Evolutionary conservation across 1,139 yeast genomes (phyloP).

Genomic region (Hyphopichia burtonii): DNA sequence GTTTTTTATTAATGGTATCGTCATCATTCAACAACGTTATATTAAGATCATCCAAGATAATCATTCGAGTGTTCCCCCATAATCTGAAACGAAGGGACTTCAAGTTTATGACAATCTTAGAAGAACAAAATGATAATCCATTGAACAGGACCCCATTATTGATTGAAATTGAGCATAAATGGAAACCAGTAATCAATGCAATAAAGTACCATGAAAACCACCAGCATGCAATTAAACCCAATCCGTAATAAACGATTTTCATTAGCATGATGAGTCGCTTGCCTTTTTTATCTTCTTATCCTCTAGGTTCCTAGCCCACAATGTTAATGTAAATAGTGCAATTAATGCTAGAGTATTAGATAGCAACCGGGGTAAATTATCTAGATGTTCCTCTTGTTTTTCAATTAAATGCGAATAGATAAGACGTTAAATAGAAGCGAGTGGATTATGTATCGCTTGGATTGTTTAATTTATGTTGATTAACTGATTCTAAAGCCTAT

Average conservation of each 20-base stretch:
- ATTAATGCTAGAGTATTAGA: not conserved
- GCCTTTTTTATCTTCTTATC: too few species aligned
- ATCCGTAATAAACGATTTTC: not conserved
- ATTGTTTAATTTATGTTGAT: too few species aligned
- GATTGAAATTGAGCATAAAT: slow-evolving; percentile 30
- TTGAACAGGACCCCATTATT: slow-evolving; percentile 44
- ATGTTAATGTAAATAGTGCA: too few species aligned
- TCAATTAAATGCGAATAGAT: too few species aligned
- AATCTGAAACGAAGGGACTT: slow-evolving; percentile 32
- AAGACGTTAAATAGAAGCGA: too few species aligned
- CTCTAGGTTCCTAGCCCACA: too few species aligned
- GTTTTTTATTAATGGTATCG: not conserved
- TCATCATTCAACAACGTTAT: slow-evolving; percentile 9
- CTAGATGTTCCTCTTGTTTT: too few species aligned
- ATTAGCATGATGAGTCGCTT: not conserved
- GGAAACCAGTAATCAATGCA: slow-evolving; percentile 32
- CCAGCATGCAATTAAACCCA: slow-evolving; percentile 2
- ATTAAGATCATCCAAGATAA: slow-evolving; percentile 29
- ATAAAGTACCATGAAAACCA: slow-evolving; percentile 25
- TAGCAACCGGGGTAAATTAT: not conserved
- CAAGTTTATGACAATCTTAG: slow-evolving; percentile 13
- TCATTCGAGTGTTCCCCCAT: slow-evolving; percentile 40
- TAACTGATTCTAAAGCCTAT: too few species aligned
- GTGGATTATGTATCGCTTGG: too few species aligned
- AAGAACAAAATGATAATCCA: slow-evolving; percentile 21